Percentiles rank a stretch among this genome's conserved stretches.
These are phyloP conservation scores for Martiniozyma abietophila DNA, from an alignment of 805 yeast genomes.

Conservation along the genomic window DNA sequence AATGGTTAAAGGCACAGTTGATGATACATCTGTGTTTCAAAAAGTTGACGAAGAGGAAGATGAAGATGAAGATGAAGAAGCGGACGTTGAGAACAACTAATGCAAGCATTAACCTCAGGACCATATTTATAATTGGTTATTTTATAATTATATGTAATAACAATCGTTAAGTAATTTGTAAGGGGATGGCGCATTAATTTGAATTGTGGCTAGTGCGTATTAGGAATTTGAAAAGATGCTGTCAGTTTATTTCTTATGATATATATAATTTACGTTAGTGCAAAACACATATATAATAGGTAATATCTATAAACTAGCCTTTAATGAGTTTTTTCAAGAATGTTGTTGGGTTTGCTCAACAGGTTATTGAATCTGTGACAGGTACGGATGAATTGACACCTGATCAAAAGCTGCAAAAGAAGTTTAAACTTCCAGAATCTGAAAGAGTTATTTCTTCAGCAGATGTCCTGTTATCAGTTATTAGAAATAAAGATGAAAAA, in stretches of 20 bases:
- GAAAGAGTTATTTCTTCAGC: conserved; percentile 47
- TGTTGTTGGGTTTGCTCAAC: conserved; percentile 38
- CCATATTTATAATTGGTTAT: too few species aligned
- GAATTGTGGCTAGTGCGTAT: too few species aligned
- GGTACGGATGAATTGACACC: conserved; percentile 39
- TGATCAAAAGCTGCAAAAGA: conserved; percentile 62
- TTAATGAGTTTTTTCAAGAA: conserved; percentile 46
- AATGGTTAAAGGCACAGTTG: too few species aligned
- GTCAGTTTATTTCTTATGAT: too few species aligned
- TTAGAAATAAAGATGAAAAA: conserved; percentile 5
- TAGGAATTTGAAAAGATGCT: too few species aligned
- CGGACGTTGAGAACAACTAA: too few species aligned
- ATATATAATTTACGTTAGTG: too few species aligned
- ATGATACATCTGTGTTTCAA: conserved; percentile 7
- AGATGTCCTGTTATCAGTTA: conserved; percentile 5
- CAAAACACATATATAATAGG: too few species aligned
- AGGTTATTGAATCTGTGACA: conserved; percentile 32
- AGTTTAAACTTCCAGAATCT: conserved; percentile 61
- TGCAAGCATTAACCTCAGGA: neutral
- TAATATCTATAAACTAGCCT: too few species aligned
- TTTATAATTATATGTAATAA: too few species aligned
- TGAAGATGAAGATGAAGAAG: conserved; percentile 4
- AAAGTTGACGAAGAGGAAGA: conserved; percentile 4
- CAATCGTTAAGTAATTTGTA: too few species aligned
- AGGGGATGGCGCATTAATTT: too few species aligned